phyloP scores from a whole-genome alignment of 192 early-diverging fungal species.

The Geosiphon pyriformis region DNA sequence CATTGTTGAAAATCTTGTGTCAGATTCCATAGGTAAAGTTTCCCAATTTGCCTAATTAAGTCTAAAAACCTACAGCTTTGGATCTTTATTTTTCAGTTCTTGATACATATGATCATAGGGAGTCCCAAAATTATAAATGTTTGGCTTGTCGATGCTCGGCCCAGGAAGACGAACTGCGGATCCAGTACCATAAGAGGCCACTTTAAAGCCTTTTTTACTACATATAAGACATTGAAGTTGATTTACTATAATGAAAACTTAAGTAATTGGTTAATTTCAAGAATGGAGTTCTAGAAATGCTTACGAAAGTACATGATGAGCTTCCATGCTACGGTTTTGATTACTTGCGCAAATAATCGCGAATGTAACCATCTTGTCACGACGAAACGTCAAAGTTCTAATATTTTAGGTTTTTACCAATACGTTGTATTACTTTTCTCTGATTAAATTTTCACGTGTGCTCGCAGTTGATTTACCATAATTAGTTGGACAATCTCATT shows the following conservation, averaged over 20 bases:
- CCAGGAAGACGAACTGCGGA: constrained; percentile 85
- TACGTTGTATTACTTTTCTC: too few relatives aligned
- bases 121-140: constrained; percentile 90
- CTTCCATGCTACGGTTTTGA: constrained; percentile 98
- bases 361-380: too few relatives aligned
- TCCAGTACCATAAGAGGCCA: constrained; percentile 89
- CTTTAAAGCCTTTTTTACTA: constrained; percentile 70
- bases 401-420: too few relatives aligned
- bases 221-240: not conserved
- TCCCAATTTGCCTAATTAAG: too few relatives aligned
- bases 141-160: constrained; percentile 77
- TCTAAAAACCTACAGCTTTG: constrained; percentile 47
- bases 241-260: not conserved
- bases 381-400: too few relatives aligned
- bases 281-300: not conserved
- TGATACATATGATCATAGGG: constrained; percentile 86
- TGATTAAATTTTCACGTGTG: too few relatives aligned
- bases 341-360: constrained; percentile 97
- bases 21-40: too few relatives aligned
- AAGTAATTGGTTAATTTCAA: too few relatives aligned
- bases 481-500: too few relatives aligned
- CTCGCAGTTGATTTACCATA: too few relatives aligned
- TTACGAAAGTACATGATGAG: constrained; percentile 72
- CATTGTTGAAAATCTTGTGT: too few relatives aligned
- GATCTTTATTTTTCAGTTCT: constrained; percentile 71